These are phyloP conservation scores for Trichoderma breve DNA, from an alignment of 2,329 filamentous ascomycete genomes.

Conservation along the genomic window DNA sequence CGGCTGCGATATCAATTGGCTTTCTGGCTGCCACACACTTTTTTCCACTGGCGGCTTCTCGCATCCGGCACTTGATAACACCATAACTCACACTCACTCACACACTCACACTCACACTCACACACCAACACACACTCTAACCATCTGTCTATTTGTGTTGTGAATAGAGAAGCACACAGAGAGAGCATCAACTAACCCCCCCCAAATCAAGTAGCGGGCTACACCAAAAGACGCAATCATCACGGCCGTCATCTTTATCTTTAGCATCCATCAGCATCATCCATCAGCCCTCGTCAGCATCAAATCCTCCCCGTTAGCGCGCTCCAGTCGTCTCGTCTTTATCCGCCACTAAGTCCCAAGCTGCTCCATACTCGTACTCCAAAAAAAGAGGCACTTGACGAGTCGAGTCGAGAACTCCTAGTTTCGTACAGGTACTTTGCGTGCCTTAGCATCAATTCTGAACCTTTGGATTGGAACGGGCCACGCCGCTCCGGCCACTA, in stretches of 20 bases:
- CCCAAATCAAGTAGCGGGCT: neutral
- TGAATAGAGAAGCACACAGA: neutral
- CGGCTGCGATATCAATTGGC: neutral
- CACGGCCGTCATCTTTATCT: neutral
- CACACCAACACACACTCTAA: neutral
- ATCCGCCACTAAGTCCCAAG: conserved; percentile 1
- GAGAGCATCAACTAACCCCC: neutral
- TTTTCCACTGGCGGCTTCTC: neutral
- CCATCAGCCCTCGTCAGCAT: neutral
- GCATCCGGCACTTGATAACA: neutral
- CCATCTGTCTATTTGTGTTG: neutral
- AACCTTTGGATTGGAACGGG: conserved; percentile 15
- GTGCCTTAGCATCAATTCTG: neutral
- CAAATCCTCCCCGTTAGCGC: neutral
- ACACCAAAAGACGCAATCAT: neutral
- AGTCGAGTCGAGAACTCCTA: neutral
- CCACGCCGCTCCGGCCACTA: conserved; percentile 14
- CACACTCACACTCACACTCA: too few relatives aligned
- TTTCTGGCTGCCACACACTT: neutral
- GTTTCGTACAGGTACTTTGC: neutral
- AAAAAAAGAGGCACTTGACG: neutral
- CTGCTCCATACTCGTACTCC: neutral
- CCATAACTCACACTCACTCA: neutral
- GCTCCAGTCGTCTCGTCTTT: neutral
- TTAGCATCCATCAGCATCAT: neutral